phyloP scores from a whole-genome alignment of 495 filamentous ascomycete genomes.

The Neurospora discreta region DNA sequence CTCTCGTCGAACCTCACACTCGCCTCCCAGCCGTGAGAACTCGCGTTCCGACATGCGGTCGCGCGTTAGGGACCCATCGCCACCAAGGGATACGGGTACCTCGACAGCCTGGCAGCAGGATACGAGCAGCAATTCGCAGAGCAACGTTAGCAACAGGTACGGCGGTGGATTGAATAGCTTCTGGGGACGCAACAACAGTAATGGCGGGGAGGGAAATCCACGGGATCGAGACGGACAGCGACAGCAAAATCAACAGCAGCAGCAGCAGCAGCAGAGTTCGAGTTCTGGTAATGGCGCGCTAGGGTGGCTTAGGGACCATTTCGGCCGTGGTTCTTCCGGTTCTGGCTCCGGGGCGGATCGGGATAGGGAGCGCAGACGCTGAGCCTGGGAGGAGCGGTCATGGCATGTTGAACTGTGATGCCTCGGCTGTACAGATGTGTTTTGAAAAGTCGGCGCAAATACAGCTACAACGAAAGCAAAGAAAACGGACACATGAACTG shows the following conservation, averaged over 20 bases:
- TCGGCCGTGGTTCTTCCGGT: conserved; percentile 6
- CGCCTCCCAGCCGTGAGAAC: conserved; percentile 1
- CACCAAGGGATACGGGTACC: background rate
- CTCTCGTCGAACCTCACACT: conserved; percentile 7
- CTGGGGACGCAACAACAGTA: background rate
- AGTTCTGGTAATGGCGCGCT: conserved; percentile 3
- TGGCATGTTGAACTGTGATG: background rate
- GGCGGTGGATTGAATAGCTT: background rate
- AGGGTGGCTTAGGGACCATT: conserved; percentile 16
- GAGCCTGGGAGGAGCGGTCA: background rate
- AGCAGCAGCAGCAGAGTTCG: background rate
- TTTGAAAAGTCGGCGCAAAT: background rate
- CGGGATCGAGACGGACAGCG: background rate
- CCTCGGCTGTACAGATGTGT: background rate
- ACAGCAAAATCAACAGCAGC: background rate
- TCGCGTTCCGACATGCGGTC: background rate
- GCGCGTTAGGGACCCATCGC: conserved; percentile 10
- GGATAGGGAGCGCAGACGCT: conserved; percentile 5
- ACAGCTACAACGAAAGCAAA: background rate
- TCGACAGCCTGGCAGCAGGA: background rate
- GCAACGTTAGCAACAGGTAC: background rate
- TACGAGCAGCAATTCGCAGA: background rate
- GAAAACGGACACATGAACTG: background rate
- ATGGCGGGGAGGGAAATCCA: background rate
- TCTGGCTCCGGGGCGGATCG: conserved; percentile 2